Percentiles rank a stretch among this genome's conserved stretches.
phyloP scores from a whole-genome alignment of 768 basidiomycete species.

The Russula ochroleuca region DNA sequence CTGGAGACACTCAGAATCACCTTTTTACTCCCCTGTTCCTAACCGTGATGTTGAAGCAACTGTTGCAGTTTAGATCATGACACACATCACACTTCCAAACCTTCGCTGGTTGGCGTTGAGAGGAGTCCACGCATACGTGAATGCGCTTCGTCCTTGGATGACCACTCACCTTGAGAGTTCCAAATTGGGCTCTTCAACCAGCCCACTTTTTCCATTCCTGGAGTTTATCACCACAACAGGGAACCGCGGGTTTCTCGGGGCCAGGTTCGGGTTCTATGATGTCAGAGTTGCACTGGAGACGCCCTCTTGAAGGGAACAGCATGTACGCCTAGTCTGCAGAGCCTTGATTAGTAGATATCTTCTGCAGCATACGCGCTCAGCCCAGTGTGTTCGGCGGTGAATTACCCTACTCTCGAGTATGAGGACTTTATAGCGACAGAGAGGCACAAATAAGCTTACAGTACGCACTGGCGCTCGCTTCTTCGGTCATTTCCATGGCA shows the following conservation, averaged over 20 bases:
- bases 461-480: background rate
- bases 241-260: background rate
- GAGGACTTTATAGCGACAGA: no score
- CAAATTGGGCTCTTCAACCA: background rate
- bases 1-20: background rate
- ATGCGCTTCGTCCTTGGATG: background rate
- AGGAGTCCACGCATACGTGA: background rate
- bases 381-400: background rate
- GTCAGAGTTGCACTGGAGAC: background rate
- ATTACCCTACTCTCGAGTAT: background rate
- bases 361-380: background rate
- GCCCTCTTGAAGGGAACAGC: background rate
- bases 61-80: background rate
- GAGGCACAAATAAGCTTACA: background rate
- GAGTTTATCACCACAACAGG: background rate
- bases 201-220: background rate
- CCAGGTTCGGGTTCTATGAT: background rate
- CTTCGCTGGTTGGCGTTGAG: background rate
- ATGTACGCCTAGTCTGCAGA: background rate
- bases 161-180: background rate
- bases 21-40: background rate
- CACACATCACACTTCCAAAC: background rate
- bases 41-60: background rate
- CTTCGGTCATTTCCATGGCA: background rate
- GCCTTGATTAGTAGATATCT: background rate